These are phyloP conservation scores for Irpex rosettiformis DNA, from an alignment of 1,284 basidiomycete species.

Conservation along the genomic window DNA sequence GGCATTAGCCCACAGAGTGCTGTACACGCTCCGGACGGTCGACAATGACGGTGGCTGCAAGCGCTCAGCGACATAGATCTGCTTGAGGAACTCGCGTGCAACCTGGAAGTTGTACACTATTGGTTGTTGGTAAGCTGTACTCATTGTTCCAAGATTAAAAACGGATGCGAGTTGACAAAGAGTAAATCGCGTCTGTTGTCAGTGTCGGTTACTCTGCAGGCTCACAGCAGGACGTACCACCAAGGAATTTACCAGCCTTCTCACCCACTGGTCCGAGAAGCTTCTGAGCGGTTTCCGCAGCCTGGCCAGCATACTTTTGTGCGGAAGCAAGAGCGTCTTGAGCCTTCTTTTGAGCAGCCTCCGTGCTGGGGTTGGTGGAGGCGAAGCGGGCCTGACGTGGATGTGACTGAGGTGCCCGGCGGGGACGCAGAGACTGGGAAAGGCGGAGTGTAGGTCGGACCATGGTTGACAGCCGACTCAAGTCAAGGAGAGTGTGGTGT, in stretches of 20 bases:
- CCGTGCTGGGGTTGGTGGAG: constrained; percentile 24
- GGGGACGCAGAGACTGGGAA: constrained; percentile 26
- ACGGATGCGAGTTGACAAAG: neutral
- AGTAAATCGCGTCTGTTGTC: too few relatives aligned
- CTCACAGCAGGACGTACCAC: constrained; percentile 47
- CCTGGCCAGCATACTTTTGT: constrained; percentile 53
- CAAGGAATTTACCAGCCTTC: constrained; percentile 56
- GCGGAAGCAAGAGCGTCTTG: constrained; percentile 59
- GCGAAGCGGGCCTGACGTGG: constrained; percentile 27
- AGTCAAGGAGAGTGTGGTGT: constrained; percentile 7
- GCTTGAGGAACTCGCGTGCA: constrained; percentile 80
- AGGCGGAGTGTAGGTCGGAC: constrained; percentile 28
- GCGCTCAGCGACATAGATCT: constrained; percentile 88
- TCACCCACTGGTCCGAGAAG: constrained; percentile 58
- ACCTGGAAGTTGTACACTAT: constrained; percentile 84
- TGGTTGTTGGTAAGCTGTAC: constrained; percentile 78
- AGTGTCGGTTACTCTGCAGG: neutral
- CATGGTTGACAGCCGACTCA: constrained; percentile 16
- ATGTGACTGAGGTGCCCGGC: constrained; percentile 21
- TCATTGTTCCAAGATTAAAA: neutral
- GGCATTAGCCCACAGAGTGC: constrained; percentile 69
- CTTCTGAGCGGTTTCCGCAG: constrained; percentile 51
- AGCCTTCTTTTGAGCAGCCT: constrained; percentile 60
- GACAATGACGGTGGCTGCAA: constrained; percentile 75
- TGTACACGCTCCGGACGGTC: constrained; percentile 68